Conservation (phyloP, 768 basidiomycete species). For the Leccinum subtestaceum region DNA sequence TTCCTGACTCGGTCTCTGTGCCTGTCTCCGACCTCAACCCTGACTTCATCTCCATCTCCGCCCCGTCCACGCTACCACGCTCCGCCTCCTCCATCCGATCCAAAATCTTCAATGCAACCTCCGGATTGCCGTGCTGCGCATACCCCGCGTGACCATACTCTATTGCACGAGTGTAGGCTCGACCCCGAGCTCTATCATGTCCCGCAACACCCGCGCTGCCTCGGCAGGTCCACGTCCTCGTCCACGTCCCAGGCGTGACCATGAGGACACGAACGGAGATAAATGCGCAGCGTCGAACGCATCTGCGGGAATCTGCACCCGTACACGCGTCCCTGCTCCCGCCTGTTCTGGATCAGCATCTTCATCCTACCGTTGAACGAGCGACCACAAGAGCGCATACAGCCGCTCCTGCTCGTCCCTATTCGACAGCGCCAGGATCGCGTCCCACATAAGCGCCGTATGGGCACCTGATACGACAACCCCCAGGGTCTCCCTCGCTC, state of each 20-base stretch:
- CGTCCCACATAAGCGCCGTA: no score
- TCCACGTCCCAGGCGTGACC: constrained; percentile 24
- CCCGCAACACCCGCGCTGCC: constrained; percentile 43
- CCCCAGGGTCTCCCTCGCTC: no score
- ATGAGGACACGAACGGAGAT: constrained; percentile 48
- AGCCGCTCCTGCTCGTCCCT: not conserved
- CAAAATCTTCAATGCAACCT: no score
- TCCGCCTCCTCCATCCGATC: no score
- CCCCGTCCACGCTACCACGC: not conserved
- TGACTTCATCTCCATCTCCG: not conserved
- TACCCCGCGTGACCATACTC: no score
- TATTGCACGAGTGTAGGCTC: no score
- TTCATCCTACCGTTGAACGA: not conserved
- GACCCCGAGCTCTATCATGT: constrained; percentile 38
- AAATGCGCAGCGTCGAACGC: constrained; percentile 43
- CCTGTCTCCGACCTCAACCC: not conserved
- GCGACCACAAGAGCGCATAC: not conserved
- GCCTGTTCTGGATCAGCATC: not conserved
- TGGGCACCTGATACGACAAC: no score
- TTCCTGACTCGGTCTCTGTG: not conserved
- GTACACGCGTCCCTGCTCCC: not conserved
- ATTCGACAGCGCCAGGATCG: no score
- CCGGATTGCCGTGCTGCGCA: no score
- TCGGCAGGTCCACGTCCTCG: constrained; percentile 18
- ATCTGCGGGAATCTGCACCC: constrained; percentile 24